A percentile compares a stretch with the other conserved stretches of the same genome.
Evolutionary conservation across 331 rosid genomes (phyloP).

Genomic region (Malus hybrid): DNA sequence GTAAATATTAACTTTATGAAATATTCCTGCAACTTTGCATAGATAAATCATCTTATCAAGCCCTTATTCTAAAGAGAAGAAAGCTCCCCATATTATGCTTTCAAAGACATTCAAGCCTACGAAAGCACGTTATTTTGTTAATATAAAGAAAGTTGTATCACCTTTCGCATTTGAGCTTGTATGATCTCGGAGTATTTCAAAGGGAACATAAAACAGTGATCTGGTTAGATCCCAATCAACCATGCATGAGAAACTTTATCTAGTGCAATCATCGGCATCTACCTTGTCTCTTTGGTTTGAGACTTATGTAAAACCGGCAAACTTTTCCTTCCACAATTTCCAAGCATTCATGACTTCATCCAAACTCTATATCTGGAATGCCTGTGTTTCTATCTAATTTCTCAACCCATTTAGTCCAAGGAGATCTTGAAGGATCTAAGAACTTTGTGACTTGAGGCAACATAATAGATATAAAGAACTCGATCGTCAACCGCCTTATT

Average conservation of each 20-base stretch:
- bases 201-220: slow-evolving; percentile 75
- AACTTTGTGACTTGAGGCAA: slow-evolving; percentile 61
- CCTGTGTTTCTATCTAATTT: slow-evolving; percentile 56
- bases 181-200: slow-evolving; percentile 85
- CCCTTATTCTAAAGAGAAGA: not conserved
- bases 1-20: not conserved
- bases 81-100: not conserved
- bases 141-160: slow-evolving; percentile 22
- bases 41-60: too few relatives aligned
- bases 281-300: slow-evolving; percentile 11
- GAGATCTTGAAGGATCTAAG: slow-evolving; percentile 62
- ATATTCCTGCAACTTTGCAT: too few relatives aligned
- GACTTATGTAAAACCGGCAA: slow-evolving; percentile 14
- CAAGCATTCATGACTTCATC: slow-evolving; percentile 70
- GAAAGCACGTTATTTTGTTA: not conserved
- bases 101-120: not conserved
- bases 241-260: not conserved
- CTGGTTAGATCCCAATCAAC: slow-evolving; percentile 16
- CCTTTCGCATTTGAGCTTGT: slow-evolving; percentile 66
- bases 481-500: slow-evolving; percentile 43
- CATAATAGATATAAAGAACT: slow-evolving; percentile 55
- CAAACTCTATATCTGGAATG: slow-evolving; percentile 48
- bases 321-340: slow-evolving; percentile 62
- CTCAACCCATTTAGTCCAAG: slow-evolving; percentile 77
- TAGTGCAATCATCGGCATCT: not conserved